These are phyloP conservation scores for Samsoniella hepiali DNA, from an alignment of 2,329 filamentous ascomycete species.

Conservation along the genomic window DNA sequence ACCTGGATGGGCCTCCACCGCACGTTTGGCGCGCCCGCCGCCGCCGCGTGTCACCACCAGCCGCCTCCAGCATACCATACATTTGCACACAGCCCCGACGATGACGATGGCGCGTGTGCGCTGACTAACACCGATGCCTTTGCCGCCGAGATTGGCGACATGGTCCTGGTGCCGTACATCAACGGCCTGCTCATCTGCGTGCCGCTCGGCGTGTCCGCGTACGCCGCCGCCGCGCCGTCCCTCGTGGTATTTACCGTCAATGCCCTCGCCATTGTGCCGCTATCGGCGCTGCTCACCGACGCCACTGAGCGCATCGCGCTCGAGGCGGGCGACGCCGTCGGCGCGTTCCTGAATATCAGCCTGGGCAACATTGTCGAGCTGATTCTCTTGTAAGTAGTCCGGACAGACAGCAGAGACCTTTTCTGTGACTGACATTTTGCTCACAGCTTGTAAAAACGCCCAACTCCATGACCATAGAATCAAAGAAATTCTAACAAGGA, in stretches of 20 bases:
- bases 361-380: slow-evolving; percentile 62
- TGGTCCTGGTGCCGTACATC: slow-evolving; percentile 45
- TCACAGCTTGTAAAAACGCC: not conserved
- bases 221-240: slow-evolving; percentile 37
- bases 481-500: not conserved
- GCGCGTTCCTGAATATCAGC: slow-evolving; percentile 59
- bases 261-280: slow-evolving; percentile 56
- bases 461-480: too few species aligned
- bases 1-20: slow-evolving; percentile 13
- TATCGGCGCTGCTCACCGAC: slow-evolving; percentile 55
- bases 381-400: slow-evolving; percentile 51
- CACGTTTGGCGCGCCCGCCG: not conserved
- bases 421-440: slow-evolving; percentile 19
- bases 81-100: not conserved
- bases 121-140: not conserved
- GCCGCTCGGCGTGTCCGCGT: slow-evolving; percentile 61
- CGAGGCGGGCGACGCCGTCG: slow-evolving; percentile 55
- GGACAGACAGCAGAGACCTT: not conserved
- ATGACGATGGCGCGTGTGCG: not conserved
- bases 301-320: slow-evolving; percentile 58
- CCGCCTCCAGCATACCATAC: slow-evolving; percentile 3
- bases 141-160: slow-evolving; percentile 18
- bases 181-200: slow-evolving; percentile 68
- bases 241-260: slow-evolving; percentile 55
- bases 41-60: not conserved